Base-by-base conservation (phyloP, 257 asterid species). In the Craterostigma plantagineum region DNA sequence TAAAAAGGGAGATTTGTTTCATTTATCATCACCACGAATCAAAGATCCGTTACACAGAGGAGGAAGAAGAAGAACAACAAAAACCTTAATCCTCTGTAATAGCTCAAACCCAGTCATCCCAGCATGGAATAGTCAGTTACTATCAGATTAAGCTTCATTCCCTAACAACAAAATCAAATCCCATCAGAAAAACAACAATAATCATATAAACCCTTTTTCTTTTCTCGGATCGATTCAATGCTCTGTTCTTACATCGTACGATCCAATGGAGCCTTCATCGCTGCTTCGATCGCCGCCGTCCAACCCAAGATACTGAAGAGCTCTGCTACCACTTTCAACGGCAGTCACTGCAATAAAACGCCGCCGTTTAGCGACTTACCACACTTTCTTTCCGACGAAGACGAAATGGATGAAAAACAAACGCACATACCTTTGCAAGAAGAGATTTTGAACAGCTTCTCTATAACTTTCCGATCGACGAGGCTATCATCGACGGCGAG, bases 81-180 rank as follows among this genome's bases (percentile, higher is more conserved):
- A 7, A 43, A 76, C 94, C 96, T 85, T 85, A 4, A 85, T 77
- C 78, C 60, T 77, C 57, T 85, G 78, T 7, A 85, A 92, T 34
- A 85, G 94, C 27, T 85, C 96, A 67, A 70, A 85, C 33, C 96
- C 96, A 18, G 94, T 81, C 96, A 85, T 85, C 46, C 82, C 96
- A 66, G 96, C 96, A 85, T 85, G n/a, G 95, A 84, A 46, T 84
- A 84, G 55, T 84, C 95, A 3, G 95, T 76, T 58, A 84, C 55
- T 44, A 81, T 73, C 56, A 81, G 66, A 73, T 81, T 81, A 35
- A 85, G 82, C 80, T 85, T 81, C n/a, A n/a, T 77, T 45, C 15
- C 50, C 85, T 93, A n/a, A n/a, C 3, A 10, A 10, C 1, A 13
- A 37, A 37, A 37, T 13, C 14, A 10, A 37, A 23, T 23, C 30